Evolutionary conservation across 106 monocot genomes (phyloP), one percentile per base, ranked within the genome.

Genomic region (Dactylorhiza incarnata): DNA sequence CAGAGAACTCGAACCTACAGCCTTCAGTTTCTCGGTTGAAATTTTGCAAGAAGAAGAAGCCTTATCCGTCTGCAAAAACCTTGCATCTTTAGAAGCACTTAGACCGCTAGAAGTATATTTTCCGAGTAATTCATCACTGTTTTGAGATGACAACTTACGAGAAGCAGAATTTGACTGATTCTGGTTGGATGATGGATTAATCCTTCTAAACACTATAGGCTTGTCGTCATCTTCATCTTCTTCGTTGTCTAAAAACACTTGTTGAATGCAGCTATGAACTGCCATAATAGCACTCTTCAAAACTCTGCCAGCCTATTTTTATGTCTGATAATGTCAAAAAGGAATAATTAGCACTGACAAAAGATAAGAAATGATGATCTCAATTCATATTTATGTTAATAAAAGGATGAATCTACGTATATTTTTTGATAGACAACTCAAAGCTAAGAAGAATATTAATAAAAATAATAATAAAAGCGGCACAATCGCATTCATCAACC

Each of bases 221-320:
- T 13, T 76, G 71, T 89, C 89, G 16, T 89, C 90, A 44, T 90
- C 89, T 6, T 89, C 89, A 45, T 87, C 87, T 43, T 90, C 88
- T 56, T 74, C 74, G 16, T 75, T 58, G 19, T 81, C 79, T 14
- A 49, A 49, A 75, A 76, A 14, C 37, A 78, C 73, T 49, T 67
- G 82, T 37, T 85, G 79, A 70, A 73, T 51, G 48, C 77, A 73
- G 25, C 70, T 67, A 48, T 80, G 62, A 56, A 85, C 72, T 76
- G 82, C 78, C 85, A 85, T 85, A 48, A 12, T 22, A 46, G 9
- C 37, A 37, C 48, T 29, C 58, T 55, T 71, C 50, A 23, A 37
- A 22, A 49, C 11, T 48, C 54, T 54, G 70, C 49, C 72, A 49
- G 48, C 48, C 72, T 72, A 49, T 23, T 45, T 37, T 45, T 45